Conservation (phyloP, 441 rosid genomes). For the Gossypium armourianum region DNA sequence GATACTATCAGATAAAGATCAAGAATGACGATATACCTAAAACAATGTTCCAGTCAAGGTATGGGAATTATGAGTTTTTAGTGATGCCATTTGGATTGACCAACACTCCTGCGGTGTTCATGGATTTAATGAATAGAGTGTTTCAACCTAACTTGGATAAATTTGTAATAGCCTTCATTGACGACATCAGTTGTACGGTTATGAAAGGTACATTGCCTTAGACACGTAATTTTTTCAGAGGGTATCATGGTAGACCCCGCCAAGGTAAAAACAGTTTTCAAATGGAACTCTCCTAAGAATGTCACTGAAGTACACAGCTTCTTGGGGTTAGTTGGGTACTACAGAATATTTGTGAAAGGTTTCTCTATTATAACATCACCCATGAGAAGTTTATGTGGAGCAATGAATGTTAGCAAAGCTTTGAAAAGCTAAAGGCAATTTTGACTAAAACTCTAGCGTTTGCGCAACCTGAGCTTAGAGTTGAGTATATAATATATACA, state of each 20-base stretch:
- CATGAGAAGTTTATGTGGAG: background rate
- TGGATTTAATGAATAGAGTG: background rate
- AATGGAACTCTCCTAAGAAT: background rate
- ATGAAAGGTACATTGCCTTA: background rate
- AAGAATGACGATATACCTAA: background rate
- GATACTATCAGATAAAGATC: background rate
- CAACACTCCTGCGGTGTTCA: background rate
- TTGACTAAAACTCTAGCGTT: background rate
- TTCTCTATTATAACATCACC: background rate
- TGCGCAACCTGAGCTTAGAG: background rate
- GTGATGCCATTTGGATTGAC: background rate
- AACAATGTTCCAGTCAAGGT: background rate
- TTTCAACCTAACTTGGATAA: background rate
- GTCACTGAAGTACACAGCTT: background rate
- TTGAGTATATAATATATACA: background rate
- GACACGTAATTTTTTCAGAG: background rate
- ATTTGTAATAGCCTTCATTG: background rate
- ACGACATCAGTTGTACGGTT: background rate
- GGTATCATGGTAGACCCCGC: background rate
- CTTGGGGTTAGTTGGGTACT: background rate
- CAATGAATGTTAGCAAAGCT: background rate
- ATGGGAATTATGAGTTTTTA: background rate
- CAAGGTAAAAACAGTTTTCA: background rate
- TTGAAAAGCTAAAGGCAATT: background rate
- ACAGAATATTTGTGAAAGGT: background rate